Percentiles rank a stretch among this genome's conserved stretches.
phyloP scores from a whole-genome alignment of 2,329 filamentous ascomycete species.

The Meredithiella fracta region DNA sequence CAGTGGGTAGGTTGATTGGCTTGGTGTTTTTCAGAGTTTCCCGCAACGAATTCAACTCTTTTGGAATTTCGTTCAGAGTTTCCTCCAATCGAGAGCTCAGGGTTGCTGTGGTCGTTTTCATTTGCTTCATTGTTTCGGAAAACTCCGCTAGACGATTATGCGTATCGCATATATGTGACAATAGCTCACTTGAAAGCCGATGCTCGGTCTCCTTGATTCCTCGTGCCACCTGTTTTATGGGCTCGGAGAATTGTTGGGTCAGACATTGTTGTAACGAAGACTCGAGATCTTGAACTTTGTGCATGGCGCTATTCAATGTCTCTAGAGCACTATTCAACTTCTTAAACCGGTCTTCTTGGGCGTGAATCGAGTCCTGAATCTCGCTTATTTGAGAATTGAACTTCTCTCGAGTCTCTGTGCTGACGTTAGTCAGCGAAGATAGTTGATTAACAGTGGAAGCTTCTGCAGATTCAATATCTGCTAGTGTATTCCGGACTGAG shows the following conservation, averaged over 20 bases:
- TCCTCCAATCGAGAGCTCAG: constrained; percentile 6
- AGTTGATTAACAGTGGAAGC: constrained; percentile 9
- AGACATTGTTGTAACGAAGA: background rate
- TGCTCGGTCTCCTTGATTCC: constrained; percentile 3
- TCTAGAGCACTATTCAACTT: constrained; percentile 7
- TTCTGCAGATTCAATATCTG: constrained; percentile 10
- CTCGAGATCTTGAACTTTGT: constrained; percentile 10
- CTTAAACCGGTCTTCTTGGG: constrained; percentile 4
- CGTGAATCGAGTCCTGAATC: constrained; percentile 1
- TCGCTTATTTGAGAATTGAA: constrained; percentile 7
- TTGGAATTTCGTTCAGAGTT: constrained; percentile 5
- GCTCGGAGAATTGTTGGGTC: background rate
- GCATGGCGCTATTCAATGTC: constrained; percentile 1
- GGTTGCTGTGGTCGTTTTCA: constrained; percentile 5
- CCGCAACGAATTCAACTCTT: constrained; percentile 8
- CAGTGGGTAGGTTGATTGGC: background rate
- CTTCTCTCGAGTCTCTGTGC: background rate
- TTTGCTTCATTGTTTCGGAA: constrained; percentile 3
- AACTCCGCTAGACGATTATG: constrained; percentile 3
- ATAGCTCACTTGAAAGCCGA: constrained; percentile 7
- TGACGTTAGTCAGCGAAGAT: constrained; percentile 4
- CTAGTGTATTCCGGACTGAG: constrained; percentile 7
- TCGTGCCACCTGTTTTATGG: background rate
- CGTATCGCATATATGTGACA: constrained; percentile 6
- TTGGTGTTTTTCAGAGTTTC: constrained; percentile 8